phyloP scores from a whole-genome alignment of 371 early-diverging fungal species.

The Entomophthora muscae region DNA sequence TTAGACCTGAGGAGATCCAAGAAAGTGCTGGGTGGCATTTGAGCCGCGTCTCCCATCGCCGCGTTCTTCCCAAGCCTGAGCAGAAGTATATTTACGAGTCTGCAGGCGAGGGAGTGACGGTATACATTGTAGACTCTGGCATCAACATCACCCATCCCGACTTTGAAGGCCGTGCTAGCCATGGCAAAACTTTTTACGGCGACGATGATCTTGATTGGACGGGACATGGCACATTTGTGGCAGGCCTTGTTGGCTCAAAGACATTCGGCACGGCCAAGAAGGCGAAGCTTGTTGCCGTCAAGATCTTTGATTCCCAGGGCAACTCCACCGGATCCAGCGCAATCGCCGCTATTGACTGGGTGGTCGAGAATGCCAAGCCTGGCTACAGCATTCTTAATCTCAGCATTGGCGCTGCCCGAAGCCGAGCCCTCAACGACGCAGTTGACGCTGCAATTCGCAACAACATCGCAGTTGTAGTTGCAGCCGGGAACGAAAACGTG shows the following conservation, averaged over 20 bases:
- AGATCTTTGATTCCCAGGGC: slow-evolving; percentile 57
- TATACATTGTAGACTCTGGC: slow-evolving; percentile 43
- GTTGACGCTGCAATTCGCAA: slow-evolving; percentile 23
- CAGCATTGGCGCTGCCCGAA: slow-evolving; percentile 19
- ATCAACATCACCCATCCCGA: slow-evolving; percentile 36
- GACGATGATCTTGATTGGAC: slow-evolving; percentile 28
- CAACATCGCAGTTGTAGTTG: slow-evolving; percentile 43
- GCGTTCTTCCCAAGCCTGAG: too few species aligned
- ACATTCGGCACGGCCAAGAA: slow-evolving; percentile 79
- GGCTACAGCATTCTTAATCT: slow-evolving; percentile 38
- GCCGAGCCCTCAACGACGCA: slow-evolving; percentile 16
- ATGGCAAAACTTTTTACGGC: slow-evolving; percentile 27
- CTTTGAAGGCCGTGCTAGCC: slow-evolving; percentile 41
- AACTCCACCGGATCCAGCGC: slow-evolving; percentile 43
- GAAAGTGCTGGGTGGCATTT: too few species aligned
- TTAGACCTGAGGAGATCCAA: too few species aligned
- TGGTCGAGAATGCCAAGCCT: slow-evolving; percentile 17
- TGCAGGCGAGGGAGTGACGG: slow-evolving; percentile 26
- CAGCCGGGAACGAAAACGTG: slow-evolving; percentile 42
- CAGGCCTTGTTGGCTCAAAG: slow-evolving; percentile 49
- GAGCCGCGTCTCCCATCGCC: too few species aligned
- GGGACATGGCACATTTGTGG: slow-evolving; percentile 57
- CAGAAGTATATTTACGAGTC: too few species aligned
- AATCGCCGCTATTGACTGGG: slow-evolving; percentile 56
- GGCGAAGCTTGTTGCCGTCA: slow-evolving; percentile 58